Conservation (phyloP, 2,329 filamentous ascomycete genomes). For the Pestalotiopsis sp. region DNA sequence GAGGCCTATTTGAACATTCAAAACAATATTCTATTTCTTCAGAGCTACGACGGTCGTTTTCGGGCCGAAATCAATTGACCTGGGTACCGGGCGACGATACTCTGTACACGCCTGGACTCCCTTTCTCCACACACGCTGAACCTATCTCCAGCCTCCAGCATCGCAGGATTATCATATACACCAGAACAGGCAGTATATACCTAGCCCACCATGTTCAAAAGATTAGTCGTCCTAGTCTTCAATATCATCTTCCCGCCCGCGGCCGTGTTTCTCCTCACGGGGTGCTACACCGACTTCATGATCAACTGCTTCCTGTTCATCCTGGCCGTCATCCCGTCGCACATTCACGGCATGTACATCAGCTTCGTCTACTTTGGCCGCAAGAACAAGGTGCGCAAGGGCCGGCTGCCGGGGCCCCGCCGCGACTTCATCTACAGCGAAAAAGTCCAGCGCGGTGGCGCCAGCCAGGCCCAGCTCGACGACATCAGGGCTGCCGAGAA, state of each 20-base stretch:
- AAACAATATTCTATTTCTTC: too few relatives aligned
- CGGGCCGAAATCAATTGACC: too few relatives aligned
- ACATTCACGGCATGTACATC: constrained; percentile 15
- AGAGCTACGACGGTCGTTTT: too few relatives aligned
- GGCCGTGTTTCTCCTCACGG: not conserved
- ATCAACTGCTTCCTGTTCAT: constrained; percentile 13
- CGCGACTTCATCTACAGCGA: constrained; percentile 10
- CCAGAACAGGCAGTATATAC: not conserved
- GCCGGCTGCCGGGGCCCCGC: not conserved
- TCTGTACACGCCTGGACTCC: too few relatives aligned
- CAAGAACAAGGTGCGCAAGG: constrained; percentile 13
- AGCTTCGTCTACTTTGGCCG: constrained; percentile 11
- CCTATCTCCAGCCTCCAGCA: too few relatives aligned
- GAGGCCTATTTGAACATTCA: too few relatives aligned
- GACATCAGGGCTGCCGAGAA: not conserved
- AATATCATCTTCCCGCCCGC: constrained; percentile 4
- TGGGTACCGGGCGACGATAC: too few relatives aligned
- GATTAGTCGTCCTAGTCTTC: constrained; percentile 9
- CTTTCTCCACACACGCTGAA: too few relatives aligned
- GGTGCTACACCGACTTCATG: constrained; percentile 2
- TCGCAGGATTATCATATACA: too few relatives aligned
- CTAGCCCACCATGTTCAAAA: constrained; percentile 9
- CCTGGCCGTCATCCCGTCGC: constrained; percentile 11
- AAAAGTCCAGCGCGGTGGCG: constrained; percentile 9
- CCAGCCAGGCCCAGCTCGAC: not conserved